These are phyloP conservation scores for Triglochin maritima DNA, from an alignment of 106 monocot genomes.

Conservation along the genomic window DNA sequence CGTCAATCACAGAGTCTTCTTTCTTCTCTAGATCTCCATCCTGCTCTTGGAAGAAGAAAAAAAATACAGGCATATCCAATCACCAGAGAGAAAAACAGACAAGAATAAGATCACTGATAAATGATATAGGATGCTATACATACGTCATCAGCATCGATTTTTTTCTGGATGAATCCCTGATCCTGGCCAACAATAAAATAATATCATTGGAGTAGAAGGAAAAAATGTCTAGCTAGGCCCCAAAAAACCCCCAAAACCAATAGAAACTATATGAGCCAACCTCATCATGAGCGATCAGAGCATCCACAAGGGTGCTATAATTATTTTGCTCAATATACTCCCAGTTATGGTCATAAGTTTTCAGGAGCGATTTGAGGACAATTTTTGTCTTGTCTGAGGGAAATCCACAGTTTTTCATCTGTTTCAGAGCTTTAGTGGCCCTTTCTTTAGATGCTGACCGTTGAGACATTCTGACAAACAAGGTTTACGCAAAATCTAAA, in stretches of 20 bases:
- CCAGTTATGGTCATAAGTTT: slow-evolving; percentile 47
- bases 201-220: background rate
- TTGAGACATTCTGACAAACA: too few species aligned
- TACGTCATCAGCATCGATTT: background rate
- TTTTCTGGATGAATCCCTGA: background rate
- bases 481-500: too few species aligned
- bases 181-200: slow-evolving; percentile 3
- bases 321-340: slow-evolving; percentile 58
- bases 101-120: background rate
- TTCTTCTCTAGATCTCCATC: too few species aligned
- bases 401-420: slow-evolving; percentile 52
- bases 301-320: slow-evolving; percentile 47
- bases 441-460: too few species aligned
- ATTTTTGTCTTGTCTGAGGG: slow-evolving; percentile 15
- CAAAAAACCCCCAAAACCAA: too few species aligned
- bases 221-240: background rate
- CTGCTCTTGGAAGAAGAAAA: too few species aligned
- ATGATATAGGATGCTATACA: background rate
- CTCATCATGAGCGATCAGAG: slow-evolving; percentile 33
- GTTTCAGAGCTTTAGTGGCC: slow-evolving; percentile 19
- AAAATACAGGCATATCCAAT: background rate
- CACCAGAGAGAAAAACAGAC: background rate
- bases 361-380: slow-evolving; percentile 33
- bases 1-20: background rate
- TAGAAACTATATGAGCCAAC: slow-evolving; percentile 5